These are phyloP conservation scores for Cutaneotrichosporon mucoides DNA, from an alignment of 1,284 basidiomycete species.

Conservation along the genomic window DNA sequence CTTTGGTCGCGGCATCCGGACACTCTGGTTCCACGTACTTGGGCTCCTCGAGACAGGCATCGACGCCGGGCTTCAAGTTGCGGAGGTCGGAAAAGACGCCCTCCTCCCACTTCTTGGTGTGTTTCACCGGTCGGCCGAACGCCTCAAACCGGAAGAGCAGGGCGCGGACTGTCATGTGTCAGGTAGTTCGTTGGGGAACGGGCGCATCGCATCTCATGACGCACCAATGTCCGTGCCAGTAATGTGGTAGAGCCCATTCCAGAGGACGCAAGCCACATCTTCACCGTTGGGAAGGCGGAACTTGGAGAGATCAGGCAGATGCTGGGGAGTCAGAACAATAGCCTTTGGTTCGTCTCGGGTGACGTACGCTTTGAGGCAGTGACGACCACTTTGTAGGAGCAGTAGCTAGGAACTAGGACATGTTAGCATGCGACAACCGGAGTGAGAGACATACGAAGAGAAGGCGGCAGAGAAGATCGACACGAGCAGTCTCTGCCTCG, in stretches of 20 bases:
- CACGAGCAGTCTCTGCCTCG: slow-evolving; percentile 29
- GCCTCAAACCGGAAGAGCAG: slow-evolving; percentile 85
- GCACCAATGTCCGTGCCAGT: slow-evolving; percentile 66
- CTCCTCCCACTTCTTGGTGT: slow-evolving; percentile 60
- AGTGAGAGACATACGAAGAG: slow-evolving; percentile 40
- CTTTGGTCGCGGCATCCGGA: not conserved
- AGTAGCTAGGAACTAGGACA: slow-evolving; percentile 67
- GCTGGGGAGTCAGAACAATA: slow-evolving; percentile 26
- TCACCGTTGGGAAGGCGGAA: slow-evolving; percentile 80
- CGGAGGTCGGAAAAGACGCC: slow-evolving; percentile 86
- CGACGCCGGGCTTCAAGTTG: slow-evolving; percentile 84
- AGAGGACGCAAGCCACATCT: slow-evolving; percentile 81
- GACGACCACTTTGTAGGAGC: slow-evolving; percentile 52
- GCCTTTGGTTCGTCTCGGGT: slow-evolving; percentile 9
- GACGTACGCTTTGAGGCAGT: slow-evolving; percentile 9
- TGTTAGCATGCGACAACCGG: slow-evolving; percentile 5
- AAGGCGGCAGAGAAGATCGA: slow-evolving; percentile 41
- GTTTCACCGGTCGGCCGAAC: slow-evolving; percentile 56
- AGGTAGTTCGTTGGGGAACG: not conserved
- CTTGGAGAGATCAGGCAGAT: slow-evolving; percentile 67
- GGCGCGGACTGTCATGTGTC: slow-evolving; percentile 59
- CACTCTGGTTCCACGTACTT: slow-evolving; percentile 55
- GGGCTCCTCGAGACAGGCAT: slow-evolving; percentile 85
- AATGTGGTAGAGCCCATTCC: slow-evolving; percentile 84
- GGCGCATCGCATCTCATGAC: slow-evolving; percentile 12